phyloP scores from a whole-genome alignment of 257 asterid species.

The Nicotiana obtusifolia region DNA sequence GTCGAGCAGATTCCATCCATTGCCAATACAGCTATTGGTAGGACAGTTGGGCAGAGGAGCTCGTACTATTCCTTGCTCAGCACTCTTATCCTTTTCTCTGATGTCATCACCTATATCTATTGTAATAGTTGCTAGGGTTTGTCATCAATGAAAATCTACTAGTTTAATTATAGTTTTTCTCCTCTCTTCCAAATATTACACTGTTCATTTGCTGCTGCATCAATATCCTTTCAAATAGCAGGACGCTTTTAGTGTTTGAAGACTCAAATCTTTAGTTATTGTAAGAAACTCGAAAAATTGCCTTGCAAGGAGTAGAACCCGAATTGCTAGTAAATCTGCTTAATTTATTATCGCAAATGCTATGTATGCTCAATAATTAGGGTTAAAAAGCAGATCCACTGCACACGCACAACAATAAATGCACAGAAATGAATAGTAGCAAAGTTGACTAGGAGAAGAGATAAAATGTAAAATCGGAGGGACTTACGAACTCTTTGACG shows the following conservation, averaged over 20 bases:
- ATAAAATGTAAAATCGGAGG: not conserved
- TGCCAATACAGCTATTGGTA: too few relatives aligned
- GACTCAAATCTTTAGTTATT: not conserved
- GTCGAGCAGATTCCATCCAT: too few relatives aligned
- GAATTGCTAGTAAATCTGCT: not conserved
- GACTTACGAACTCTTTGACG: slow-evolving; percentile 74
- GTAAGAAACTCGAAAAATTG: not conserved
- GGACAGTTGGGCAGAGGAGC: too few relatives aligned
- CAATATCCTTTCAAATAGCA: too few relatives aligned
- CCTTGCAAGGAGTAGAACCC: not conserved
- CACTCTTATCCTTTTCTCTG: too few relatives aligned
- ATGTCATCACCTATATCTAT: too few relatives aligned
- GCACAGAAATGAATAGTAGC: not conserved
- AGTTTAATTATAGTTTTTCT: too few relatives aligned
- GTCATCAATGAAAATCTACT: too few relatives aligned
- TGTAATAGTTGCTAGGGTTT: too few relatives aligned
- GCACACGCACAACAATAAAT: not conserved
- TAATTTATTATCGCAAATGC: not conserved
- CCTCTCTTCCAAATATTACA: too few relatives aligned
- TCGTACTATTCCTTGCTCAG: too few relatives aligned
- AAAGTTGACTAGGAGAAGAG: not conserved
- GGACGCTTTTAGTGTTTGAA: not conserved
- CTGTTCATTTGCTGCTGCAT: too few relatives aligned
- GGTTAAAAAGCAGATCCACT: not conserved
- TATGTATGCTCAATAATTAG: not conserved